Evolutionary conservation across 108 stramenopile species (phyloP).

Genomic region (Conticribra weissflogii): DNA sequence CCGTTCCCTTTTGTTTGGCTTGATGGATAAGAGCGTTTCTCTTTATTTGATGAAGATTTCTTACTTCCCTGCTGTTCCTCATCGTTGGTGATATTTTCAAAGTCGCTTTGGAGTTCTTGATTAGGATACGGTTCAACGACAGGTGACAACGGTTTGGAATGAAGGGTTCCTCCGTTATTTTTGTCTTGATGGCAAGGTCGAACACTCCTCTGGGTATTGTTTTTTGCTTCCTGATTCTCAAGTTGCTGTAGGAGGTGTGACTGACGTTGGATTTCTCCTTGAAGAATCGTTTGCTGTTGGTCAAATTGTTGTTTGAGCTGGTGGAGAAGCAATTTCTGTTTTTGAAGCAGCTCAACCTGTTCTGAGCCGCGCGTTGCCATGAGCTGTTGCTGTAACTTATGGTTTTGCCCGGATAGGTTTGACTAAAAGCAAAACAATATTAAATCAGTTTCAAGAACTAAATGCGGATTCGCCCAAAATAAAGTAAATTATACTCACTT

Average conservation of each 20-base stretch:
- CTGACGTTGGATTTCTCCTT: constrained; percentile 54
- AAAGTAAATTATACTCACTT: constrained; percentile 2
- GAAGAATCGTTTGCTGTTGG: constrained; percentile 61
- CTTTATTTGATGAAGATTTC: too few relatives aligned
- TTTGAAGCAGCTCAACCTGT: constrained; percentile 60
- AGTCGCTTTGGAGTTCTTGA: too few relatives aligned
- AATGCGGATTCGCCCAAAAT: neutral
- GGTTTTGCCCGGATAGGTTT: constrained; percentile 51
- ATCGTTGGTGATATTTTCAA: too few relatives aligned
- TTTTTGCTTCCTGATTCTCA: constrained; percentile 2
- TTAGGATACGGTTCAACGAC: too few relatives aligned
- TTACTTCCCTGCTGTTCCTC: too few relatives aligned
- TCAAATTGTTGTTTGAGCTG: constrained; percentile 63
- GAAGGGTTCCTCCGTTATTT: too few relatives aligned
- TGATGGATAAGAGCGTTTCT: too few relatives aligned
- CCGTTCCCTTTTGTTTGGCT: too few relatives aligned
- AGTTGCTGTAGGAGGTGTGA: constrained; percentile 16
- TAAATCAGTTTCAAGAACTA: neutral
- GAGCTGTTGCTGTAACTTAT: constrained; percentile 60
- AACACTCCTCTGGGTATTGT: neutral
- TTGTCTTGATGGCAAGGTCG: neutral
- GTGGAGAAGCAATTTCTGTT: constrained; percentile 59
- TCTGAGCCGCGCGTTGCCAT: constrained; percentile 32
- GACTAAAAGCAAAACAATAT: constrained; percentile 8
- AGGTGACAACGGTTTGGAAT: too few relatives aligned